Conservation (phyloP, 192 early-diverging fungal genomes). For the Spinellus fusiger region DNA sequence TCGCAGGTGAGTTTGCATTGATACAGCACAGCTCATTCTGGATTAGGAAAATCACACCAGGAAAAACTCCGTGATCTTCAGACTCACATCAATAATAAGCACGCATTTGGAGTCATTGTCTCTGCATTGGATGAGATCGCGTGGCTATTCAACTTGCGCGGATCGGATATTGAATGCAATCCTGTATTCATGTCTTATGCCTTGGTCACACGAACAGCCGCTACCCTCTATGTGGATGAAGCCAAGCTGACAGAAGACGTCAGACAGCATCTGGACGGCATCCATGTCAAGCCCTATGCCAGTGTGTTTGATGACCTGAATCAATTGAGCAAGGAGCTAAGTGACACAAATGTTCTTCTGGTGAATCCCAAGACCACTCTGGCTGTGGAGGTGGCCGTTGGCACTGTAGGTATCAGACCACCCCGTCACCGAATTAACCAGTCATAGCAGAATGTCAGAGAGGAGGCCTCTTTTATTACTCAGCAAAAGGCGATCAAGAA, state of each 20-base stretch:
- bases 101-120: conserved; percentile 69
- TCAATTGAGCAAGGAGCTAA: background rate
- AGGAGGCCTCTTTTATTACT: conserved; percentile 64
- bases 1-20: conserved; percentile 48
- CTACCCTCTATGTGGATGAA: conserved; percentile 74
- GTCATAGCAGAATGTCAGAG: conserved; percentile 40
- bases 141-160: conserved; percentile 96
- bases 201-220: conserved; percentile 63
- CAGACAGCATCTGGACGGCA: conserved; percentile 49
- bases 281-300: conserved; percentile 69
- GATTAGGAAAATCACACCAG: conserved; percentile 10
- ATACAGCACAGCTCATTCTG: background rate
- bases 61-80: conserved; percentile 75
- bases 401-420: conserved; percentile 33
- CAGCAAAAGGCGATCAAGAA: conserved; percentile 94
- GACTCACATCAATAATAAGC: conserved; percentile 49
- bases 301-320: conserved; percentile 72
- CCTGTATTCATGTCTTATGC: conserved; percentile 96
- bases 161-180: conserved; percentile 93
- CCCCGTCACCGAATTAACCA: background rate
- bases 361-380: conserved; percentile 62
- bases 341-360: conserved; percentile 45
- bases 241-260: conserved; percentile 61
- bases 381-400: conserved; percentile 72
- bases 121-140: conserved; percentile 93